Evolutionary conservation across 2,329 filamentous ascomycete species (phyloP).

Genomic region (Sordariomycetes sp.): DNA sequence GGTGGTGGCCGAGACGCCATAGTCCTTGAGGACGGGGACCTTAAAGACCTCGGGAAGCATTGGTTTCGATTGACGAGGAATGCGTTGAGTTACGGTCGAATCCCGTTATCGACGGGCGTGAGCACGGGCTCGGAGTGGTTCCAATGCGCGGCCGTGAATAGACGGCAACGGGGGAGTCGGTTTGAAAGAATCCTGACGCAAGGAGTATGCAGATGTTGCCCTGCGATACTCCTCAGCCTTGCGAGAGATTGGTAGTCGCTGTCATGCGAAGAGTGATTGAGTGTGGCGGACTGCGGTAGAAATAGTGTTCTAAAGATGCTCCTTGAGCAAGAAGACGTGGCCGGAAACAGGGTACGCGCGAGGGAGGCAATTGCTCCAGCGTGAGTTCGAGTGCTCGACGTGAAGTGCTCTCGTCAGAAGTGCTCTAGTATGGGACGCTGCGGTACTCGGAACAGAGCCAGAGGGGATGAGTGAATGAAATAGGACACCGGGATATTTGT

Average conservation of each 20-base stretch:
- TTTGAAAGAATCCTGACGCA: background rate
- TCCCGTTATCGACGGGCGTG: background rate
- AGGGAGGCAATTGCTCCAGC: too few species aligned
- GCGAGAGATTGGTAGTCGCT: constrained; percentile 17
- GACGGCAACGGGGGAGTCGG: background rate
- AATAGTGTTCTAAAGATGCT: too few species aligned
- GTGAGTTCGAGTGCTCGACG: too few species aligned
- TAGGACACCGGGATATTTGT: too few species aligned
- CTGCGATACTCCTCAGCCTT: constrained; percentile 53
- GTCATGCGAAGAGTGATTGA: background rate
- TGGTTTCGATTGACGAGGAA: constrained; percentile 1
- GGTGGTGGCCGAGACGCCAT: constrained; percentile 63
- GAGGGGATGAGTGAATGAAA: too few species aligned
- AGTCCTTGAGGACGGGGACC: constrained; percentile 56
- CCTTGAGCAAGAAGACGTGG: too few species aligned
- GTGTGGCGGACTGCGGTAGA: background rate
- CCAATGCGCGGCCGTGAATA: background rate
- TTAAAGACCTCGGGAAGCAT: constrained; percentile 50
- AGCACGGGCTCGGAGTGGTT: background rate
- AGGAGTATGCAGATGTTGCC: constrained; percentile 3
- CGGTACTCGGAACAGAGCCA: too few species aligned
- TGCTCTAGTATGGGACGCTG: too few species aligned
- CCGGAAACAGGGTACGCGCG: too few species aligned
- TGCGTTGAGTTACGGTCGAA: background rate
- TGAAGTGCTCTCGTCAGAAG: too few species aligned